Conservation (phyloP, 495 filamentous ascomycete species). For the Letharia columbiana region DNA sequence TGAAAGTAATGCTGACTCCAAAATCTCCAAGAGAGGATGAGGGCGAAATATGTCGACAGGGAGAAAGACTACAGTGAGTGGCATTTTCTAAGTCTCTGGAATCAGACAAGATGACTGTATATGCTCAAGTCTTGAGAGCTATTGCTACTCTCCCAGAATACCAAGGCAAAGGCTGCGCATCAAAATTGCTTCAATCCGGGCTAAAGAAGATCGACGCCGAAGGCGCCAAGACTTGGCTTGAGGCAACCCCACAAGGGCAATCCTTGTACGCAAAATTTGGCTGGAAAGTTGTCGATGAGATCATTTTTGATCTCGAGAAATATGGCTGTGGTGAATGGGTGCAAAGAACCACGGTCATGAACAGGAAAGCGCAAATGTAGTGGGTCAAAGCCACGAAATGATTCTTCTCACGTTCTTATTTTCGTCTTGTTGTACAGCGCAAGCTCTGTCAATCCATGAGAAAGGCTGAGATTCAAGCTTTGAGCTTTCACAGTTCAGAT, state of each 20-base stretch:
- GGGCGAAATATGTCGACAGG: constrained; percentile 17
- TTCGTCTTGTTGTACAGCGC: not conserved
- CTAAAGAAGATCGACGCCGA: constrained; percentile 27
- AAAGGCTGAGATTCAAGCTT: not conserved
- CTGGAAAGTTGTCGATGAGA: constrained; percentile 31
- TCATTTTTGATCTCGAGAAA: constrained; percentile 28
- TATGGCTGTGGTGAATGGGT: constrained; percentile 25
- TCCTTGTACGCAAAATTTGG: constrained; percentile 32
- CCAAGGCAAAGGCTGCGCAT: constrained; percentile 30
- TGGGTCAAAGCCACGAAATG: not conserved
- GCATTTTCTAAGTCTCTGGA: not conserved
- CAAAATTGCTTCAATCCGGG: constrained; percentile 27
- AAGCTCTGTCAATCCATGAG: not conserved
- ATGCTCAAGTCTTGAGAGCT: constrained; percentile 18
- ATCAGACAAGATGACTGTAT: not conserved
- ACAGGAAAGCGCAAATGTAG: not conserved
- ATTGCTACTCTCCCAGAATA: constrained; percentile 32
- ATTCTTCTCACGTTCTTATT: not conserved
- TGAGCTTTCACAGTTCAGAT: not conserved
- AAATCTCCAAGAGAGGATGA: constrained; percentile 6
- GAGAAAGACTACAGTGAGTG: constrained; percentile 20
- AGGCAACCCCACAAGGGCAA: constrained; percentile 30
- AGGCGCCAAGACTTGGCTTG: constrained; percentile 28
- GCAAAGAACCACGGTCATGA: constrained; percentile 29
- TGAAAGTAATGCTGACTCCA: no score